phyloP scores from a whole-genome alignment of 192 early-diverging fungal species.

The Gonapodya prolifera region DNA sequence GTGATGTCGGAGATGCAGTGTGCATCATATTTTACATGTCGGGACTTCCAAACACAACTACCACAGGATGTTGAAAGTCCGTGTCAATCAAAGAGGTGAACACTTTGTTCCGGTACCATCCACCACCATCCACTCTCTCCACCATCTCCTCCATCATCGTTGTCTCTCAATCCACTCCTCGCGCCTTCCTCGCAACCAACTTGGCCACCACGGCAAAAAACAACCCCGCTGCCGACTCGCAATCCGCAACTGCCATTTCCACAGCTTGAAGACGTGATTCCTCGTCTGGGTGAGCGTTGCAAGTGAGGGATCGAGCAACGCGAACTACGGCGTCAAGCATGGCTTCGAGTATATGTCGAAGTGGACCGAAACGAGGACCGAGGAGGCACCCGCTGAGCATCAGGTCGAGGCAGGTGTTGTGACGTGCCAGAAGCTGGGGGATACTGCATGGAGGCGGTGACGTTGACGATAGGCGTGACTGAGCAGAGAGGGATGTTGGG shows the following conservation, averaged over 20 bases:
- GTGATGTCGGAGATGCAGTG: too few relatives aligned
- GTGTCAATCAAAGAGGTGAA: too few relatives aligned
- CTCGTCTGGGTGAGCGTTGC: background rate
- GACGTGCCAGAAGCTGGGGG: background rate
- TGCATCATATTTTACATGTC: too few relatives aligned
- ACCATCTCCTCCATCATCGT: background rate
- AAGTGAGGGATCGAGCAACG: background rate
- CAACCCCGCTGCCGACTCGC: background rate
- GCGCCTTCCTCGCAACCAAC: background rate
- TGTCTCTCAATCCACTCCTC: background rate
- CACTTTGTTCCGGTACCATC: background rate
- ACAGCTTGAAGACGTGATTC: background rate
- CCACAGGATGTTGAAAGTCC: too few relatives aligned
- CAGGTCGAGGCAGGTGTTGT: background rate
- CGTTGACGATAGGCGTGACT: background rate
- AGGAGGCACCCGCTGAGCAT: background rate
- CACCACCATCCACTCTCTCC: background rate
- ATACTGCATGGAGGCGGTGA: background rate
- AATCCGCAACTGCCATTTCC: background rate
- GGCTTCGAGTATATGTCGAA: background rate
- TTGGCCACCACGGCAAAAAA: background rate
- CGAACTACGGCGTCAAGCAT: background rate
- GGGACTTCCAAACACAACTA: too few relatives aligned
- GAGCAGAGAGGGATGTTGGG: too few relatives aligned
- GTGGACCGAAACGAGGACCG: background rate